Conservation (phyloP, 768 basidiomycete species). For the Mycena rebaudengoi region DNA sequence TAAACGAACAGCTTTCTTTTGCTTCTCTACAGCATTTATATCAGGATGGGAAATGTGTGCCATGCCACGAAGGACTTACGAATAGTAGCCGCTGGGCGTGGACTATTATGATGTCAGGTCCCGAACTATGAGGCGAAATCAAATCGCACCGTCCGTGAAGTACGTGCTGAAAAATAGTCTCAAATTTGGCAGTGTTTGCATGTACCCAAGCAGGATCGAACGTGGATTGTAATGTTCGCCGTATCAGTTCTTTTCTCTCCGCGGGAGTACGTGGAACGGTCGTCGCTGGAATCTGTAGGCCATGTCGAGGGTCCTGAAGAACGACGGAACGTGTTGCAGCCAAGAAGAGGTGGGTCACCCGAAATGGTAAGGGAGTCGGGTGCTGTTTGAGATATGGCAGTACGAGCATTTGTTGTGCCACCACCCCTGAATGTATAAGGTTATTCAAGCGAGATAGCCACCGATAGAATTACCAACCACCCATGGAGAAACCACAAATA, state of each 20-base stretch:
- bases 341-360: constrained; percentile 34
- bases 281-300: constrained; percentile 13
- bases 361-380: constrained; percentile 31
- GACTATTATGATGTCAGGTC: not conserved
- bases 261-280: constrained; percentile 13
- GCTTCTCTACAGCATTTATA: constrained; percentile 12
- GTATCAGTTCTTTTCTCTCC: constrained; percentile 1
- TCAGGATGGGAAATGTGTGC: not conserved
- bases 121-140: not conserved
- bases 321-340: constrained; percentile 26
- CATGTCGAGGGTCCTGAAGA: constrained; percentile 2
- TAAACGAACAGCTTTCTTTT: constrained; percentile 11
- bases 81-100: constrained; percentile 19
- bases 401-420: constrained; percentile 35
- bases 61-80: not conserved
- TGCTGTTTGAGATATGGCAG: constrained; percentile 31
- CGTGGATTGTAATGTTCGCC: constrained; percentile 12
- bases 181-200: constrained; percentile 4
- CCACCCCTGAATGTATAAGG: constrained; percentile 23
- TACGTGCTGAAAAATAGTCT: not conserved
- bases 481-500: constrained; percentile 41
- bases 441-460: not conserved
- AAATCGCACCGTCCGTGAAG: constrained; percentile 10
- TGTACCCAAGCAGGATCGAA: constrained; percentile 17
- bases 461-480: constrained; percentile 29